phyloP scores from a whole-genome alignment of 176 grass and related monocot species.

The Eragrostis nindensis region DNA sequence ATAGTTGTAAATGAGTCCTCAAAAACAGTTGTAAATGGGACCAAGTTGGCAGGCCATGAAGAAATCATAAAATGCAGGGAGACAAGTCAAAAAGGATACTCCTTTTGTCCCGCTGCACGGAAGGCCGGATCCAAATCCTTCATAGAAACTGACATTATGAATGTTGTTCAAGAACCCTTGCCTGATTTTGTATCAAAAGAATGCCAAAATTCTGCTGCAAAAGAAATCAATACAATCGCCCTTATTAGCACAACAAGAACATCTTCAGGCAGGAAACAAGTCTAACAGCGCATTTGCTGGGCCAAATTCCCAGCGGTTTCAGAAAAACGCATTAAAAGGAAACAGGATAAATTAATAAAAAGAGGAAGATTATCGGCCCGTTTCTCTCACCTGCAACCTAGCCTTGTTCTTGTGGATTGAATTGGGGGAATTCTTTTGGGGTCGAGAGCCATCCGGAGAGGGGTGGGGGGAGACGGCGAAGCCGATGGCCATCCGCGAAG shows the following conservation, averaged over 20 bases:
- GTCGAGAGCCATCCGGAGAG: slow-evolving; percentile 39
- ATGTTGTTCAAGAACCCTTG: slow-evolving; percentile 40
- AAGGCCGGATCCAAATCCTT: slow-evolving; percentile 88
- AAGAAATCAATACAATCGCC: not conserved
- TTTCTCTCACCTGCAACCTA: slow-evolving; percentile 31
- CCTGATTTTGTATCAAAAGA: slow-evolving; percentile 58
- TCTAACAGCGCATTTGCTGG: not conserved
- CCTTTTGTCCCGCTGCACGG: slow-evolving; percentile 76
- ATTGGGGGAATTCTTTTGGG: slow-evolving; percentile 38
- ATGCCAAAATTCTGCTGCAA: slow-evolving; percentile 41
- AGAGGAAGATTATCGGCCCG: not conserved
- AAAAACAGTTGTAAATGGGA: not conserved
- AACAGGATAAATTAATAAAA: not conserved
- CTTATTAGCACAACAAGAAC: not conserved
- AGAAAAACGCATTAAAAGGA: not conserved
- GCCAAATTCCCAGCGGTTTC: not conserved
- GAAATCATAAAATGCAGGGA: not conserved
- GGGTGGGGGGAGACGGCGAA: slow-evolving; percentile 25
- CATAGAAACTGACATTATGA: slow-evolving; percentile 75
- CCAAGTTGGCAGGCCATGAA: slow-evolving; percentile 10
- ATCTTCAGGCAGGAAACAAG: not conserved
- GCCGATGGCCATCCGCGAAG: slow-evolving; percentile 43
- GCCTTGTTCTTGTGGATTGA: slow-evolving; percentile 25
- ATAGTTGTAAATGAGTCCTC: too few species aligned
- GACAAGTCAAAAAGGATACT: slow-evolving; percentile 71